A percentile compares a stretch with the other conserved stretches of the same genome.
These are phyloP conservation scores for Cladosporium sp. DNA, from an alignment of 2,329 filamentous ascomycete species.

Conservation along the genomic window DNA sequence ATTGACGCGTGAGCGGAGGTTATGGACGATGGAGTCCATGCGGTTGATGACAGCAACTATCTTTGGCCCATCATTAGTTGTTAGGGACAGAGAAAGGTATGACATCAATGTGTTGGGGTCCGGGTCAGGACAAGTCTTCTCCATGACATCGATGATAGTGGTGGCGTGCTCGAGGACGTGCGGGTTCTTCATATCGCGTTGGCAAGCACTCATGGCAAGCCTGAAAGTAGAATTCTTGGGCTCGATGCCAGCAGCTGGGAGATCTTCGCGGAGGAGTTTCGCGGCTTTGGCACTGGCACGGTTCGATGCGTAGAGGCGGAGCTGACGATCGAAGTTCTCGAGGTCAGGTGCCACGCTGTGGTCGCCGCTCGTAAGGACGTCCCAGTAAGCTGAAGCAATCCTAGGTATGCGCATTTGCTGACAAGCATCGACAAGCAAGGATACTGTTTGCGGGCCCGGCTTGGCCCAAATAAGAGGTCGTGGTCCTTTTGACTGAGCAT, in stretches of 20 bases:
- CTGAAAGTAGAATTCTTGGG: slow-evolving; percentile 55
- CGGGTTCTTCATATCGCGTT: slow-evolving; percentile 72
- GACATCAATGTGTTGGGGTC: slow-evolving; percentile 50
- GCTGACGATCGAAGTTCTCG: slow-evolving; percentile 64
- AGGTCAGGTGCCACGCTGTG: slow-evolving; percentile 66
- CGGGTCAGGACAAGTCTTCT: slow-evolving; percentile 38
- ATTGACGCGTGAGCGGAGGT: slow-evolving; percentile 19
- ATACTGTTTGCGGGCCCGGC: slow-evolving; percentile 57
- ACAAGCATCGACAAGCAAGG: slow-evolving; percentile 64
- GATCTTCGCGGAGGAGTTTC: slow-evolving; percentile 48
- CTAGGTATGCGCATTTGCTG: slow-evolving; percentile 56
- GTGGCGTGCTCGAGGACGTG: slow-evolving; percentile 63
- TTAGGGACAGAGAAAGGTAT: slow-evolving; percentile 56
- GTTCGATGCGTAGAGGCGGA: slow-evolving; percentile 62
- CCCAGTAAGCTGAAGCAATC: slow-evolving; percentile 74
- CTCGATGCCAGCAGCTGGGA: slow-evolving; percentile 28
- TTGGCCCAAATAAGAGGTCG: slow-evolving; percentile 37
- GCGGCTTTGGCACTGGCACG: slow-evolving; percentile 62
- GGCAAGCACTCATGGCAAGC: slow-evolving; percentile 69
- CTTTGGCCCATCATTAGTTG: slow-evolving; percentile 30
- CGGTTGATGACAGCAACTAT: slow-evolving; percentile 25
- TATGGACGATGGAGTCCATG: slow-evolving; percentile 21
- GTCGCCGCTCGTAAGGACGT: slow-evolving; percentile 56
- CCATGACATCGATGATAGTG: slow-evolving; percentile 63
- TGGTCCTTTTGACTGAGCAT: slow-evolving; percentile 11